phyloP scores from a whole-genome alignment of 768 basidiomycete genomes.

The Kwoniella bestiolae region DNA sequence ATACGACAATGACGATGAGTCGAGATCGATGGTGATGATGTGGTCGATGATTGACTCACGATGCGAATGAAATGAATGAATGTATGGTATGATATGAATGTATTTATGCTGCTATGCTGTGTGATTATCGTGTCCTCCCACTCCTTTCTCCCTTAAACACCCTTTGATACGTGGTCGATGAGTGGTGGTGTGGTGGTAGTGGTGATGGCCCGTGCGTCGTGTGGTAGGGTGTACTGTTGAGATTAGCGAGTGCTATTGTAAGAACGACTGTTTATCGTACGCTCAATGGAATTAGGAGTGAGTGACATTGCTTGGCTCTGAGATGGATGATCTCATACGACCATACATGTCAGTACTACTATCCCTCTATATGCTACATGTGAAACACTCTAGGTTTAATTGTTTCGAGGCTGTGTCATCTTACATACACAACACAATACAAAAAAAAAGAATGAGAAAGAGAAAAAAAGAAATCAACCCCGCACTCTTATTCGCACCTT shows the following conservation, averaged over 20 bases:
- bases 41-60: slow-evolving; percentile 3
- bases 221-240: not conserved
- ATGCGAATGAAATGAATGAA: not conserved
- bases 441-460: not conserved
- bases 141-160: not conserved
- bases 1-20: not conserved
- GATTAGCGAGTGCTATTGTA: not conserved
- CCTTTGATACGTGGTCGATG: slow-evolving; percentile 4
- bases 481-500: not conserved
- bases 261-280: not conserved
- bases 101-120: slow-evolving; percentile 1
- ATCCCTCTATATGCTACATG: not conserved
- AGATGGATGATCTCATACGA: not conserved
- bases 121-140: not conserved
- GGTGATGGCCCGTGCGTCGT: not conserved
- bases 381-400: not conserved
- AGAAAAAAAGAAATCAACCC: slow-evolving; percentile 2
- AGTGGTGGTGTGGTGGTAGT: not conserved
- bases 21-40: too few relatives aligned
- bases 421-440: too few relatives aligned
- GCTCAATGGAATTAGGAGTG: not conserved
- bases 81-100: not conserved
- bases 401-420: not conserved
- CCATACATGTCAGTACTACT: not conserved
- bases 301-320: not conserved